Conservation (phyloP, 305 asterid species). For the Fraxinus albicans region DNA sequence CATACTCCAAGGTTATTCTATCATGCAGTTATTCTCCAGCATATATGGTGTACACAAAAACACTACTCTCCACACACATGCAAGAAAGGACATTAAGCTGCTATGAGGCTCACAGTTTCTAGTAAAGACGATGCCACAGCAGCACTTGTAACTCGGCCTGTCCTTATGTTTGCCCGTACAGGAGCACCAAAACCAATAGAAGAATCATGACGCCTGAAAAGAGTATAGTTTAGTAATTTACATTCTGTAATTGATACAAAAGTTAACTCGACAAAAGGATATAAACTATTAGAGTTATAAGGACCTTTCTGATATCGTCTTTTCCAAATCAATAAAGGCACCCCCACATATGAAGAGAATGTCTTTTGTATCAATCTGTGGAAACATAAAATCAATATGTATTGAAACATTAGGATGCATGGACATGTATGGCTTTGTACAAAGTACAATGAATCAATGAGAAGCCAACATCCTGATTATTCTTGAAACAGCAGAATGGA, state of each 20-base stretch:
- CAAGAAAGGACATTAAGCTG: not conserved
- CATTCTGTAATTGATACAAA: constrained; percentile 17
- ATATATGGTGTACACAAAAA: not conserved
- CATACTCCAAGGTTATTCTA: not conserved
- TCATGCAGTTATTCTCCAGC: not conserved
- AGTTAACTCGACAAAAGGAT: constrained; percentile 1
- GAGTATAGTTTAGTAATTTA: constrained; percentile 17
- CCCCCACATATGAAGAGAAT: constrained; percentile 96
- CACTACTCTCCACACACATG: not conserved
- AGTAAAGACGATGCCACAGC: constrained; percentile 83
- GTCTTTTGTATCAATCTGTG: constrained; percentile 94
- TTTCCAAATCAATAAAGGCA: constrained; percentile 94
- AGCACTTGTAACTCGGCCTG: constrained; percentile 67
- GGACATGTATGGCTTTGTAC: not conserved
- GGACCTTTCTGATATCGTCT: constrained; percentile 92
- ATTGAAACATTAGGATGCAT: not conserved
- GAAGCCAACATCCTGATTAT: not conserved
- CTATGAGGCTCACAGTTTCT: constrained; percentile 61
- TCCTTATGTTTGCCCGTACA: constrained; percentile 91
- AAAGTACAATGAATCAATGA: not conserved
- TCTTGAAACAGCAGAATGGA: not conserved
- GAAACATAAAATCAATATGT: not conserved
- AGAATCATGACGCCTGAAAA: constrained; percentile 92
- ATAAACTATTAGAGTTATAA: constrained; percentile 3
- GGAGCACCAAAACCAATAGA: constrained; percentile 97